These are phyloP conservation scores for Eucalyptus erythrocorys DNA, from an alignment of 345 rosid genomes.

Conservation along the genomic window DNA sequence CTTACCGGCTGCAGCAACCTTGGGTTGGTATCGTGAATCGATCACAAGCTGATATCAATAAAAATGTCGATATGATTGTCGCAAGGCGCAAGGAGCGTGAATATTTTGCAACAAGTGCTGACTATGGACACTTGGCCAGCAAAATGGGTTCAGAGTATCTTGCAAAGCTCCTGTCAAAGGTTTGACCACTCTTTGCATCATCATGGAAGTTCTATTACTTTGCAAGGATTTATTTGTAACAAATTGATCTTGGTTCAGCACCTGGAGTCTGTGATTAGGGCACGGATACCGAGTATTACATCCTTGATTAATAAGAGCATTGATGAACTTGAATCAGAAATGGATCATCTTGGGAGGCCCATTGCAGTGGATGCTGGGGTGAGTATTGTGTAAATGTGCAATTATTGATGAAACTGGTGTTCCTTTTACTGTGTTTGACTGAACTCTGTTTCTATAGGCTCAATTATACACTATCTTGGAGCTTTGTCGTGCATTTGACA, in stretches of 20 bases:
- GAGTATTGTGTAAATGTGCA: conserved; percentile 1
- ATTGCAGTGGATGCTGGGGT: conserved; percentile 94
- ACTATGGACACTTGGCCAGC: conserved; percentile 79
- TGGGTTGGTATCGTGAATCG: conserved; percentile 99
- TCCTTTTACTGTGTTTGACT: neutral
- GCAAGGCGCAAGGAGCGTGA: conserved; percentile 86
- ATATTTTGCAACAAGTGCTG: conserved; percentile 86
- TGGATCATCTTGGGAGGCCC: conserved; percentile 86
- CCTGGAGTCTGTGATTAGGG: conserved; percentile 76
- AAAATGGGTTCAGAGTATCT: conserved; percentile 98
- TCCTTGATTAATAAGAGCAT: conserved; percentile 83
- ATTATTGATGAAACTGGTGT: neutral
- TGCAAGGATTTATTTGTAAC: neutral
- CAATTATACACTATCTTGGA: conserved; percentile 72
- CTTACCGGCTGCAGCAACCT: conserved; percentile 76
- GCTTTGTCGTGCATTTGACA: conserved; percentile 81
- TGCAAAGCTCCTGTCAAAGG: conserved; percentile 94
- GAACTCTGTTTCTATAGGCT: conserved; percentile 26
- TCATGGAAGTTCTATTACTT: neutral
- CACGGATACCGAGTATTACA: conserved; percentile 79
- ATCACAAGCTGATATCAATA: conserved; percentile 96
- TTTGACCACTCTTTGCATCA: neutral
- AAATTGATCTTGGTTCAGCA: conserved; percentile 36
- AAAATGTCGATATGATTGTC: conserved; percentile 75
- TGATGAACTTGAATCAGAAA: conserved; percentile 84